Percentiles rank a stretch among this genome's conserved stretches.
Conservation (phyloP, 257 asterid genomes). For the Knoxia roxburghii region DNA sequence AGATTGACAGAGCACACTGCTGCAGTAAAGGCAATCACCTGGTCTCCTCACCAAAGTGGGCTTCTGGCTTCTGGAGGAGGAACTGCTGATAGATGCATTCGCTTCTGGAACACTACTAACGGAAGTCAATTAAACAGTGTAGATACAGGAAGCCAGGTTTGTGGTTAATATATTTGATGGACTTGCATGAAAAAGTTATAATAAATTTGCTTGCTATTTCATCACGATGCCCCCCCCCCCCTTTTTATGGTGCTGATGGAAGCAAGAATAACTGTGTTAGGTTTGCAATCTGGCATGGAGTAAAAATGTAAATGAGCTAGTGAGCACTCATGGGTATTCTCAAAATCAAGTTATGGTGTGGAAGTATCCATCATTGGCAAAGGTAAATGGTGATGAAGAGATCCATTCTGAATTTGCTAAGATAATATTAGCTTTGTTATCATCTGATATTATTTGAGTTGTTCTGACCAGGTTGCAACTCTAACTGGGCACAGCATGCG, state of each 20-base stretch:
- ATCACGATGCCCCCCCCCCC: too few species aligned
- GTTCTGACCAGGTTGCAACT: slow-evolving; percentile 64
- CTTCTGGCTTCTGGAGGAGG: slow-evolving; percentile 97
- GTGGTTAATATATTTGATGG: background rate
- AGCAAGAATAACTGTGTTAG: slow-evolving; percentile 21
- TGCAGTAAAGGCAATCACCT: slow-evolving; percentile 91
- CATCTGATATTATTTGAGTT: too few species aligned
- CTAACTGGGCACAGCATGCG: slow-evolving; percentile 87
- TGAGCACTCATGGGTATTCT: slow-evolving; percentile 97
- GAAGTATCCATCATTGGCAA: slow-evolving; percentile 92
- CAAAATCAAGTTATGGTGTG: slow-evolving; percentile 98
- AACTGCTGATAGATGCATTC: slow-evolving; percentile 96
- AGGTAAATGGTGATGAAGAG: slow-evolving; percentile 34
- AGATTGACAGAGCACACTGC: slow-evolving; percentile 91
- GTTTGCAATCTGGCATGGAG: slow-evolving; percentile 98
- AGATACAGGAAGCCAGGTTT: slow-evolving; percentile 96
- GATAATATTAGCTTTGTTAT: too few species aligned
- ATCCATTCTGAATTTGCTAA: background rate
- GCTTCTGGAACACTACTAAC: slow-evolving; percentile 88
- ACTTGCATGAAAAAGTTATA: too few species aligned
- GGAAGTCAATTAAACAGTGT: slow-evolving; percentile 76
- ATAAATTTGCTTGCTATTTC: too few species aligned
- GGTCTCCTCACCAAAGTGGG: slow-evolving; percentile 97
- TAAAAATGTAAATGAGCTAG: slow-evolving; percentile 87
- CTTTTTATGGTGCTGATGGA: background rate